Conservation (phyloP, 441 rosid species). For the Populus trichocarpa region DNA sequence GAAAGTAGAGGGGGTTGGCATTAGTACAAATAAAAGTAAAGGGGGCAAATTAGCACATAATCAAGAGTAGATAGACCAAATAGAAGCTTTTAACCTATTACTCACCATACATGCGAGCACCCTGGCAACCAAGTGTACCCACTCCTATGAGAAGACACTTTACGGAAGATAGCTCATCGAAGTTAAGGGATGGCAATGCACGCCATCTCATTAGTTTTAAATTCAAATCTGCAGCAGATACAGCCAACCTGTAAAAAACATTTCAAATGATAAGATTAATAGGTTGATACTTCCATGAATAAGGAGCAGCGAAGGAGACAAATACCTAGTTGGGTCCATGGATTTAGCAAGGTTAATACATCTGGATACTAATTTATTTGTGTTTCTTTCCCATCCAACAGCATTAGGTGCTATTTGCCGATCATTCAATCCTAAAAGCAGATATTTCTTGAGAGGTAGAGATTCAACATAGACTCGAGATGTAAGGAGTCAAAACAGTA, state of each 20-base stretch:
- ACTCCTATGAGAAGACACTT: conserved; percentile 98
- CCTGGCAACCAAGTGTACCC: conserved; percentile 96
- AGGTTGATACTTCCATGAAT: conserved; percentile 4
- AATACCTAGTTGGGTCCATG: conserved; percentile 84
- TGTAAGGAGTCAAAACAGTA: conserved; percentile 12
- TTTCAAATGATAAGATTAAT: conserved; percentile 8
- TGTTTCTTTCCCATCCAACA: conserved; percentile 89
- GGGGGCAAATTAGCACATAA: too few relatives aligned
- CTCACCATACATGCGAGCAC: conserved; percentile 88
- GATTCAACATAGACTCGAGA: background rate
- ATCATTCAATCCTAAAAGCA: conserved; percentile 49
- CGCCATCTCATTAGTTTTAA: conserved; percentile 96
- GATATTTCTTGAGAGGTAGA: conserved; percentile 6
- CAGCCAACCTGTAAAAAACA: conserved; percentile 56
- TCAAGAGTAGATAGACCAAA: too few relatives aligned
- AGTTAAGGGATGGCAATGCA: conserved; percentile 82
- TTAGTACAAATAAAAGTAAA: too few relatives aligned
- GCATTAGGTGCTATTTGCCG: conserved; percentile 44
- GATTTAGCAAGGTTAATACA: conserved; percentile 82
- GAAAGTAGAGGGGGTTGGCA: too few relatives aligned
- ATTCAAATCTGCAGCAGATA: conserved; percentile 92
- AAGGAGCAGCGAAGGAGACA: conserved; percentile 5
- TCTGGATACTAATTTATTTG: conserved; percentile 55
- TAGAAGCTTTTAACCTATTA: background rate
- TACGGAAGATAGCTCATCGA: conserved; percentile 55